Percentiles rank a stretch among this genome's conserved stretches.
phyloP scores from a whole-genome alignment of 306 rosid genomes.

The Fagus sylvatica region DNA sequence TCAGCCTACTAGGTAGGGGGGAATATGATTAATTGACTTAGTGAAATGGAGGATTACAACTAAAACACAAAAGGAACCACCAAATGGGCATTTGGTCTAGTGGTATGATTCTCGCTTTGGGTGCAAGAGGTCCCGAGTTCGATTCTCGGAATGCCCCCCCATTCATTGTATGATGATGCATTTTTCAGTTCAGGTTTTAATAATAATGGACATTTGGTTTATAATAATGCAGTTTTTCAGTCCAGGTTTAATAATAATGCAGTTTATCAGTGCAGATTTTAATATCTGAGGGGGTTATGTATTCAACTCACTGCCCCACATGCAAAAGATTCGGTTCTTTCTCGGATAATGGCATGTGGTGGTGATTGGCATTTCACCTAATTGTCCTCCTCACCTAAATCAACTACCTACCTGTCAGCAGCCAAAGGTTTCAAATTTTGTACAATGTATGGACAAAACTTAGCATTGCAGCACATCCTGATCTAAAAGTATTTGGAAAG shows the following conservation, averaged over 20 bases:
- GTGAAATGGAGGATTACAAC: too few species aligned
- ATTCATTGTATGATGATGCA: too few species aligned
- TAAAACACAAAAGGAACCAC: neutral
- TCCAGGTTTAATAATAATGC: neutral
- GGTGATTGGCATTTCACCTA: neutral
- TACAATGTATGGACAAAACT: neutral
- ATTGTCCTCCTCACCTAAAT: neutral
- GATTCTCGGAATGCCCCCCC: conserved; percentile 56
- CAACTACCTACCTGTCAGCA: neutral
- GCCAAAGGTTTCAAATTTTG: neutral
- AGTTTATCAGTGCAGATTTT: too few species aligned
- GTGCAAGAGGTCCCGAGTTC: conserved; percentile 57
- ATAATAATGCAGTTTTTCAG: neutral
- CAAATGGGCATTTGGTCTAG: conserved; percentile 55
- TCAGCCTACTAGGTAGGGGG: too few species aligned
- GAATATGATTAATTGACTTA: too few species aligned
- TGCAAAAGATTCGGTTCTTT: neutral
- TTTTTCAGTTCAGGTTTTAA: neutral
- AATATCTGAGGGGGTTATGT: neutral
- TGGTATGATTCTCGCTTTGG: conserved; percentile 62
- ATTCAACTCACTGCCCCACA: neutral
- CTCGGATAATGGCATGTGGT: neutral
- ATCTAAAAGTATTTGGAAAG: neutral
- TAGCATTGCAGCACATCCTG: neutral
- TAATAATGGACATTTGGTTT: too few species aligned